Conservation (phyloP, 768 basidiomycete genomes). For the Tricholoma bakamatsutake region DNA sequence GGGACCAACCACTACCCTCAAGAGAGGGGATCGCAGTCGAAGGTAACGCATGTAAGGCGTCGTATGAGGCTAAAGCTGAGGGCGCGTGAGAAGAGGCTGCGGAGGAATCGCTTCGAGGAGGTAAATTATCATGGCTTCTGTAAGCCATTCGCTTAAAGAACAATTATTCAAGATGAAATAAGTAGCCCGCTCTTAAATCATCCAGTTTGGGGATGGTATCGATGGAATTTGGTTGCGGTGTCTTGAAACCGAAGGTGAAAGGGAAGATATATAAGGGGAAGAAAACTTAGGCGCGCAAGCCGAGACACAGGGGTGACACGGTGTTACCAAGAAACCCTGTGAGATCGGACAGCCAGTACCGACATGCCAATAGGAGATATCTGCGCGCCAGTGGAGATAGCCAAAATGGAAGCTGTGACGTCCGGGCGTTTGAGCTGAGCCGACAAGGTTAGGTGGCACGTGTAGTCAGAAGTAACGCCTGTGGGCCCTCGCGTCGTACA, state of each 20-base stretch:
- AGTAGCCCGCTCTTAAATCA: constrained; percentile 19
- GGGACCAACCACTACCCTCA: constrained; percentile 20
- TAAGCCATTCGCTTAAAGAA: constrained; percentile 39
- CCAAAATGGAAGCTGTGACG: neutral
- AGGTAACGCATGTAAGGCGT: constrained; percentile 9
- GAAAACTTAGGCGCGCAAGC: constrained; percentile 16
- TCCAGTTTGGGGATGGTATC: constrained; percentile 23
- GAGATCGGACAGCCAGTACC: constrained; percentile 24
- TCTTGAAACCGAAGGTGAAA: constrained; percentile 22
- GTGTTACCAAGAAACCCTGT: constrained; percentile 40
- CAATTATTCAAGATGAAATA: constrained; percentile 11
- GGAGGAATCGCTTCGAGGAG: constrained; percentile 43
- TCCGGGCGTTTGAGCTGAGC: too few species aligned
- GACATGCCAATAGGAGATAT: constrained; percentile 25
- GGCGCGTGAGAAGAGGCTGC: constrained; percentile 40
- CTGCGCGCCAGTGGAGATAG: constrained; percentile 19
- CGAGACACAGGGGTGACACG: constrained; percentile 32
- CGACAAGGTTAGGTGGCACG: too few species aligned
- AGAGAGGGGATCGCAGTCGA: constrained; percentile 31
- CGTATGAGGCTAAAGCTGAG: constrained; percentile 17
- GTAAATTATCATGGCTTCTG: constrained; percentile 40
- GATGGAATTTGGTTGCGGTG: constrained; percentile 31
- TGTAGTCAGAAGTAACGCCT: too few species aligned
- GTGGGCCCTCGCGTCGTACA: too few species aligned
- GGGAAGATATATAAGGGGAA: constrained; percentile 33